Base-by-base conservation (phyloP, 768 basidiomycete species). In the Cyathus striatus region DNA sequence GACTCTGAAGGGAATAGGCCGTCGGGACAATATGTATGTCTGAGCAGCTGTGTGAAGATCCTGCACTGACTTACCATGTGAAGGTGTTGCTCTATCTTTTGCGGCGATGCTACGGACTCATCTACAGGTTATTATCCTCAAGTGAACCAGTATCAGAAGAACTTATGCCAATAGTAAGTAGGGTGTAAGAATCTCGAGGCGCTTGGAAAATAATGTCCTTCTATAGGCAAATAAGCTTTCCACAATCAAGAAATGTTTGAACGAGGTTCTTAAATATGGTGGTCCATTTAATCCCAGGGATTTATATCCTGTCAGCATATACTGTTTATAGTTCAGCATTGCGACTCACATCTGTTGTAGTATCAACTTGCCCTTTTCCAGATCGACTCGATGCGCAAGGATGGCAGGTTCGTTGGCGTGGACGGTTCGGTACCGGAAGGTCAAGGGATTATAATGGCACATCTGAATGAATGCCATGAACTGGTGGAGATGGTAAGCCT, bases 81-180 rank as follows among this genome's bases (percentile, higher is more conserved):
- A 47, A 97, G 94, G 92, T 94, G 18, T 68, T 98, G 35, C 73
- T 99, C 18, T 99, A 96, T 61, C 77, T 97, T 26, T 72, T 99
- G 41, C 72, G 95, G 53, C 79, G 95, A 58, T 99, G 96, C 69
- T 94, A 98, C 61, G 95, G 95, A 48, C 76, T 97, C 40, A 94
- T 96, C 52, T 98, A 97, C 62, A 78, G 86, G 22, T 64, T 99
- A 38, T 77, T 99, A 48, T 93, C 92, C 20, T 92, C 92, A 16
- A 91, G 89, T 49, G 95, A 97, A 65, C 96, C 96, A 0, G 93
- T 99, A 2, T 95, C 92, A 0, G 96, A 99, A 63, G 96, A 98
- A 62, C 69, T 99, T 13, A 98, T 97, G 89, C 94, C 94, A 4
- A 78, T 96, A 27, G 94, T 94, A 62, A 30, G 57, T 48, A 23